A percentile compares a stretch with the other conserved stretches of the same genome.
These are phyloP conservation scores for Erodium maritimum DNA, from an alignment of 345 rosid species.

Conservation along the genomic window DNA sequence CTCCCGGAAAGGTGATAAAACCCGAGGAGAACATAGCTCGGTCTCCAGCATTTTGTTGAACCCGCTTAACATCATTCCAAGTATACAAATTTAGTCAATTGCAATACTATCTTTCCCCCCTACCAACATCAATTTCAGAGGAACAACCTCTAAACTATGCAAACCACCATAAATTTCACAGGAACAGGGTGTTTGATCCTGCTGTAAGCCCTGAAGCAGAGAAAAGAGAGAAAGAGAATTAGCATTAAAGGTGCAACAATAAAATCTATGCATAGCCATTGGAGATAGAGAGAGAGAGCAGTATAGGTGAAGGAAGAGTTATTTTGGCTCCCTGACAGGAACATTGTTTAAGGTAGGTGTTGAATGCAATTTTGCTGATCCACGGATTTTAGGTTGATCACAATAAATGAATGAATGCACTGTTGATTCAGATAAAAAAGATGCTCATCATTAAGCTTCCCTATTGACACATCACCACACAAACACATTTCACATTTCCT, in stretches of 20 bases:
- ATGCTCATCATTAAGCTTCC: conserved; percentile 5
- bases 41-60: conserved; percentile 24
- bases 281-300: conserved; percentile 12
- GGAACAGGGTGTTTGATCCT: conserved; percentile 1
- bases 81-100: conserved; percentile 6
- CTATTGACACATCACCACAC: conserved; percentile 15
- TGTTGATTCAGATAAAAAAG: conserved; percentile 15
- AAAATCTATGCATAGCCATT: background rate
- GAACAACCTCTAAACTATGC: conserved; percentile 8
- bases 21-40: conserved; percentile 31
- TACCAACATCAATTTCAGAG: background rate
- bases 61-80: background rate
- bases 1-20: conserved; percentile 38
- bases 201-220: conserved; percentile 11
- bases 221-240: background rate
- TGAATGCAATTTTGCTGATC: conserved; percentile 18
- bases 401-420: conserved; percentile 35
- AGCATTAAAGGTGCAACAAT: no score
- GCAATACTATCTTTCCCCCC: conserved; percentile 1
- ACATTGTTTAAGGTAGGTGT: conserved; percentile 12
- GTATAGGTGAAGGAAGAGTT: background rate
- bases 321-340: conserved; percentile 15
- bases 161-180: no score
- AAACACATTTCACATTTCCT: no score
- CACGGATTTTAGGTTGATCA: conserved; percentile 30